Conservation (phyloP, 768 basidiomycete species). For the Dioszegia crocea region DNA sequence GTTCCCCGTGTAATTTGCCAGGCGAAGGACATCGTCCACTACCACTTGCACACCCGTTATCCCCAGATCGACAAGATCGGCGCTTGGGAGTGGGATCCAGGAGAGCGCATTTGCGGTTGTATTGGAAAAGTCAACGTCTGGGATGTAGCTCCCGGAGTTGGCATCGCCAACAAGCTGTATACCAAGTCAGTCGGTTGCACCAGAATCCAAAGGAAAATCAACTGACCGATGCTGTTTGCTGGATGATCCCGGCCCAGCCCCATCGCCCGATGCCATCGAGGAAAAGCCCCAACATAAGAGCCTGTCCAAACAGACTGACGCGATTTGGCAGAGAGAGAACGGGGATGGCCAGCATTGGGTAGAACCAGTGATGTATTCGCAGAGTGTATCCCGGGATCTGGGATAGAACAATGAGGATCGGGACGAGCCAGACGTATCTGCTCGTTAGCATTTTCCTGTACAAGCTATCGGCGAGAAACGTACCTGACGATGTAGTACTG, state of each 20-base stretch:
- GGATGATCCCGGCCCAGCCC: conserved; percentile 38
- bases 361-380: conserved; percentile 37
- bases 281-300: conserved; percentile 35
- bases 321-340: conserved; percentile 35
- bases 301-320: conserved; percentile 30
- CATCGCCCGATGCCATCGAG: conserved; percentile 41
- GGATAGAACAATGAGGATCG: conserved; percentile 31
- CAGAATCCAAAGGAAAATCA: no score
- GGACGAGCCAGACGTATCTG: conserved; percentile 33
- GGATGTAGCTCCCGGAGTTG: conserved; percentile 12
- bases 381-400: conserved; percentile 30
- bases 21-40: conserved; percentile 31
- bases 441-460: background rate
- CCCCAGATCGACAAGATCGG: background rate
- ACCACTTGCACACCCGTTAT: conserved; percentile 26
- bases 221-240: conserved; percentile 29
- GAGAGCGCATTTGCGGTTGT: conserved; percentile 9
- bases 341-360: conserved; percentile 31
- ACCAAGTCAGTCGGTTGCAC: no score
- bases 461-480: background rate
- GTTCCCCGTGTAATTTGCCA: conserved; percentile 6
- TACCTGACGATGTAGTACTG: conserved; percentile 35
- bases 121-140: conserved; percentile 15
- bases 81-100: conserved; percentile 11
- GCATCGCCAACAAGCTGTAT: conserved; percentile 22